Evolutionary conservation across 306 rosid genomes (phyloP), one percentile per base, ranked within the genome.

Genomic region (Carpinus fangiana): DNA sequence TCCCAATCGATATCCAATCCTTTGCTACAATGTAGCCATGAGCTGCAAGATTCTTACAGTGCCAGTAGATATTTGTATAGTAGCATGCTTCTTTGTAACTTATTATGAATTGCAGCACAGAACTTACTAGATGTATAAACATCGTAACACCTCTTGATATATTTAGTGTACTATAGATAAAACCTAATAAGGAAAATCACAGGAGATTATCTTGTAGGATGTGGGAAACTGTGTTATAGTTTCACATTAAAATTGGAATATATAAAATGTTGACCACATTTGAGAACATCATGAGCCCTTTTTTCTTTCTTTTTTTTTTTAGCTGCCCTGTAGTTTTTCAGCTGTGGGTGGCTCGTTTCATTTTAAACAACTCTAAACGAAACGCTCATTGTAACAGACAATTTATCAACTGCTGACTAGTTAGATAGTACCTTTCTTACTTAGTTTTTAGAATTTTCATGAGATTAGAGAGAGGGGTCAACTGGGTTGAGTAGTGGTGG

Each of bases 11-110:
- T 21, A 23, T 23, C 65, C 23, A 41, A 1, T 41, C 45, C 7
- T 41, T 41, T 6, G 21, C 7, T 16, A 64, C 21, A 36, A 7
- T 34, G 61, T 26, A 61, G 67, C 41, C 13, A 0, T 2, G 34
- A 28, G 67, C 67, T 61, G 67, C 67, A 61, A 61, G 67, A 26
- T 60, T 61, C 43, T 61, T 61, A 28, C 28, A 61, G 38, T 28
- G 17, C 43, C 67, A 61, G 43, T 0, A 26, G 67, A 28, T 52
- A 52, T 26, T n/a, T 61, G 67, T 31, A 61, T 5, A 5, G 43
- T 28, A 12, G 67, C 26, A 12, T 61, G 43, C 43, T 23, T 61
- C 41, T 61, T 28, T 61, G 67, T 12, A 28, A 31, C 67, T 61
- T 36, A 61, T 28, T 26, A 5, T 61, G 67, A 12, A 61, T 23